A percentile compares a stretch with the other conserved stretches of the same genome.
Evolutionary conservation across 371 early-diverging fungal species (phyloP).

Genomic region (Mucor mucedo): DNA sequence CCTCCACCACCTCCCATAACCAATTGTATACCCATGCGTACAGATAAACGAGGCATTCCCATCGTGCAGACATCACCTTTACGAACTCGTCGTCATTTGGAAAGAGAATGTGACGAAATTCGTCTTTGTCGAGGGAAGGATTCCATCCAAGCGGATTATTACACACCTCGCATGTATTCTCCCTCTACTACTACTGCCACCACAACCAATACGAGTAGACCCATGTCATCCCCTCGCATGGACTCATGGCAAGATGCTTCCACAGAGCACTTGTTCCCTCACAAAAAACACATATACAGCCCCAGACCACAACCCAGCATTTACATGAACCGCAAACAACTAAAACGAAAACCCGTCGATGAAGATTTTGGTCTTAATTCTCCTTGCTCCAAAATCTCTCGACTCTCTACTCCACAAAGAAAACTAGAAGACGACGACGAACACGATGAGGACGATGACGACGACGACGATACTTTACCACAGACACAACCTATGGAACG

Average conservation of each 20-base stretch:
- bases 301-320: background rate
- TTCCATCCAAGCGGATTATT: background rate
- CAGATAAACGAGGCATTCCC: conserved; percentile 15
- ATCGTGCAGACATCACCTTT: background rate
- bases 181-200: background rate
- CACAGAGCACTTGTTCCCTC: conserved; percentile 16
- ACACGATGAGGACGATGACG: too few species aligned
- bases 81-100: too few species aligned
- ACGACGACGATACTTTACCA: background rate
- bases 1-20: too few species aligned
- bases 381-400: too few species aligned
- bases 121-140: background rate
- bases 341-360: background rate
- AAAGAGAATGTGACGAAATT: background rate
- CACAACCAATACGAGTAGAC: background rate
- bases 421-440: too few species aligned
- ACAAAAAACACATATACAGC: background rate
- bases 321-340: background rate
- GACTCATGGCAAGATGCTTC: conserved; percentile 27
- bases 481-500: background rate
- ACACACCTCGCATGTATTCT: background rate
- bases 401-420: too few species aligned
- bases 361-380: too few species aligned
- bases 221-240: conserved; percentile 4
- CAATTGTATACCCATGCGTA: background rate